Evolutionary conservation across 2,329 filamentous ascomycete species (phyloP), one percentile per base, ranked within the genome.

Genomic region (Fusarium lateritium): DNA sequence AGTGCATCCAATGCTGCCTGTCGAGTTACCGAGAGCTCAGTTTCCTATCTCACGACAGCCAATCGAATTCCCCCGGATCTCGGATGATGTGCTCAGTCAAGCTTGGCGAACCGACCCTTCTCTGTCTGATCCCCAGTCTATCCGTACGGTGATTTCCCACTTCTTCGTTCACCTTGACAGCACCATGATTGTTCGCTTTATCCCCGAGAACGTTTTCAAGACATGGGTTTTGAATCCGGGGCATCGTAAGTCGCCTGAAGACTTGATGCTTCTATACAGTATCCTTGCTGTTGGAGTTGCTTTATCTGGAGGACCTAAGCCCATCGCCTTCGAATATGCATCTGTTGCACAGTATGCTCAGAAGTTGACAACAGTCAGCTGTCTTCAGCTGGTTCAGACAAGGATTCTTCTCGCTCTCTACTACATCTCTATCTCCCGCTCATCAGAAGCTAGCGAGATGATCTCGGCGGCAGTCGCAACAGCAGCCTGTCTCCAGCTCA

Each of bases 371-470:
- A 66, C 60, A 3, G 49, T 59, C 13, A 73, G 70, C 56, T 77
- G 77, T 34, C 77, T 94, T 49, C 89, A 92, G 69, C 80, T 93
- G 44, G 88, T 90, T 14, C 91, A 93, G 75, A 86, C 86, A 46
- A 85, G 89, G 55, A 80, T 93, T n/a, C 82, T 93, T 17, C 83
- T 94, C 39, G 85, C 88, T 21, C 79, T 92, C 8, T 92, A 91
- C 78, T 88, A 89, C 68, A 88, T 90, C 62, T 86, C 90, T 2
- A 84, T 85, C 22, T 87, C 87, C 15, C 86, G 86, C n/a, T 79
- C 84, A 38, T 82, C 83, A 42, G 86, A 89, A 49, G 88, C 88
- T 8, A 89, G 85, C 81, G 91, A 93, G 69, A 86, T 88, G 68
- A 85, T 87, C 45, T 89, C 89, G 15, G 83, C 85, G 4, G 91